Evolutionary conservation across 345 rosid genomes (phyloP).

Genomic region (Arabidopsis suecica): DNA sequence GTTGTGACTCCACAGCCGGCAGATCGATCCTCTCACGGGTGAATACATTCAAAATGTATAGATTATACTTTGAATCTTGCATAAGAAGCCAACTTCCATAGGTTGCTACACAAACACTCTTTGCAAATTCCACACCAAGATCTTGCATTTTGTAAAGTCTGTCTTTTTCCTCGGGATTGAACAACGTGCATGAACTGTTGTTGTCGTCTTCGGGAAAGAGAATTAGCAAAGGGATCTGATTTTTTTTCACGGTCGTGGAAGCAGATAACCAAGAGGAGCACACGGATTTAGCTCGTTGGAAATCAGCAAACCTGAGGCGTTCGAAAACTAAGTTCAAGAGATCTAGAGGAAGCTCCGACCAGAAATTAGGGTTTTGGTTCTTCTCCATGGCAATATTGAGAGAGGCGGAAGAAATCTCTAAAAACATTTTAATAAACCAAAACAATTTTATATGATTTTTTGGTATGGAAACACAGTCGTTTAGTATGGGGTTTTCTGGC

Average conservation of each 20-base stretch:
- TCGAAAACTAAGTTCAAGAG: not conserved
- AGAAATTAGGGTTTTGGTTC: not conserved
- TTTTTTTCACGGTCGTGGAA: no score
- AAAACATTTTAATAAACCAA: no score
- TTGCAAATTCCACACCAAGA: constrained; percentile 9
- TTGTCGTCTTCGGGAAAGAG: not conserved
- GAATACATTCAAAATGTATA: constrained; percentile 16
- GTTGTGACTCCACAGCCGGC: not conserved
- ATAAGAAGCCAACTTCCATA: constrained; percentile 17
- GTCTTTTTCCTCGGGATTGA: constrained; percentile 17
- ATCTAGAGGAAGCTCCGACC: not conserved
- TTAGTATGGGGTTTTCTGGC: no score
- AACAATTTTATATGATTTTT: no score
- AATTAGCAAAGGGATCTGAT: not conserved
- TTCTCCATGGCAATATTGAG: not conserved
- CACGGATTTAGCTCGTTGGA: not conserved
- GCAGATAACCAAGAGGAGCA: not conserved
- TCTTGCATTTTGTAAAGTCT: not conserved
- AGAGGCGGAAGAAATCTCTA: no score
- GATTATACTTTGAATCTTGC: not conserved
- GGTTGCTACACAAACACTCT: constrained; percentile 1
- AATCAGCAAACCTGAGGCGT: not conserved
- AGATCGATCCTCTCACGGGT: constrained; percentile 18
- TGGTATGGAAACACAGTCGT: no score
- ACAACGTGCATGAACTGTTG: not conserved